Base-by-base conservation (phyloP, 306 rosid species). In the Pterocarpus santalinus region DNA sequence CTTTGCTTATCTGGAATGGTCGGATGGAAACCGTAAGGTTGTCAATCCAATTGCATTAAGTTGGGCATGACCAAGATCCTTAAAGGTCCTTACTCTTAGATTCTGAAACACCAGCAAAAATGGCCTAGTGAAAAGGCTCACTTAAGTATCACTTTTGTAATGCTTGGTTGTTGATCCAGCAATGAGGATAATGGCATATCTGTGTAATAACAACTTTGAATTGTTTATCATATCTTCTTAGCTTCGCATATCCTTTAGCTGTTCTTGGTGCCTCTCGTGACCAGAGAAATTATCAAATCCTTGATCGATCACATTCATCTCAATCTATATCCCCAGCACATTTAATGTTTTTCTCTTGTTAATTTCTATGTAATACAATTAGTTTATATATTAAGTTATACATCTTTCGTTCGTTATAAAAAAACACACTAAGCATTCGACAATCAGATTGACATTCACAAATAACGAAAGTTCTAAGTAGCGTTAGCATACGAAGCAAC, bases 1-100 rank as follows among this genome's bases (percentile, higher is more conserved):
- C 79, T 95, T 91, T 35, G 91, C 90, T 46, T 92, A 86, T 75
- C 67, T 95, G 86, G 89, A 86, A 73, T 95, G 97, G 98, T 88
- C 89, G 0, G 98, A 93, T 52, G 99, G 97, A 58, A 88, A 91
- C 49, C 99, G 88, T 69, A 64, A 1, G 1, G 96, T 95, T 41
- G 86, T 80, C 0, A 92, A 95, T 71, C 98, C 96, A 2, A 88
- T 95, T 78, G 97, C 97, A 30, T 88, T 93, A 65, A 89, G 81
- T 70, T 95, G 99, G 99, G 83, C 85, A 43, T 92, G 78, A 68
- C 36, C 41, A 69, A 57, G 44, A 52, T 28, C 57, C 17, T 65
- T 32, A 77, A 84, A 69, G 79, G 51, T 17, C 10, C 67, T 44
- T 34, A 15, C 33, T 60, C 65, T 13, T 49, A 49, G 55, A 49